A percentile compares a stretch with the other conserved stretches of the same genome.
These are phyloP conservation scores for Vickermania ingenoplastis DNA, from an alignment of 208 protist genomes.

Conservation along the genomic window DNA sequence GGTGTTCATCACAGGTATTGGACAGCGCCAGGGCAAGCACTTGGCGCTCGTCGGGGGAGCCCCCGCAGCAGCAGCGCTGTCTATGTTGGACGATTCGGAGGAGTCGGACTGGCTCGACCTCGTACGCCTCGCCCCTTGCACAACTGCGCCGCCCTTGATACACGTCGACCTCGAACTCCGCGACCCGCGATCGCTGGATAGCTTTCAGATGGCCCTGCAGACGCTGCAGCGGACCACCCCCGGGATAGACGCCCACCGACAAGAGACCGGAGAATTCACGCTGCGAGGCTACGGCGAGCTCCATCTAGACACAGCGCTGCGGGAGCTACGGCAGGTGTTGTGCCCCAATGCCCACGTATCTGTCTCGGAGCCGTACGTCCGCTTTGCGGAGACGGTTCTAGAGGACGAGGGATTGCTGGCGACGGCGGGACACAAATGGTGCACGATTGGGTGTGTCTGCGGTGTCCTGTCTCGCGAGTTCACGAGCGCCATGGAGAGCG, in stretches of 20 bases:
- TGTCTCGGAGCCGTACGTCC: constrained; percentile 93
- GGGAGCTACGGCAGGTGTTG: constrained; percentile 90
- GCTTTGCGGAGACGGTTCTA: constrained; percentile 96
- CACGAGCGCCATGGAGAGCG: constrained; percentile 37
- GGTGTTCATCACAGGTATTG: constrained; percentile 49
- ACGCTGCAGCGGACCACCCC: constrained; percentile 90
- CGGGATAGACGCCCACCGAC: constrained; percentile 83
- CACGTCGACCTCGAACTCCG: constrained; percentile 97
- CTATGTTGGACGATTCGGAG: neutral
- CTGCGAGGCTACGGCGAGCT: constrained; percentile 97
- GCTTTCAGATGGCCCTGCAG: constrained; percentile 92
- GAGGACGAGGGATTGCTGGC: constrained; percentile 78
- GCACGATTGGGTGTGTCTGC: constrained; percentile 36
- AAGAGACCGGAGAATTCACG: constrained; percentile 98
- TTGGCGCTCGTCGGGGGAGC: constrained; percentile 41
- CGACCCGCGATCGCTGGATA: constrained; percentile 90
- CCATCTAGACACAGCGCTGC: constrained; percentile 97
- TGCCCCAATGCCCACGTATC: constrained; percentile 47
- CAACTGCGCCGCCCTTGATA: constrained; percentile 39
- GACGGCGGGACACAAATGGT: constrained; percentile 34
- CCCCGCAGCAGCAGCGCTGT: constrained; percentile 23
- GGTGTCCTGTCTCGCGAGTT: constrained; percentile 29
- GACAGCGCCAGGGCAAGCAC: constrained; percentile 34
- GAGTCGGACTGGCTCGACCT: constrained; percentile 33
- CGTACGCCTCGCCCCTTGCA: constrained; percentile 23